Base-by-base conservation (phyloP, 768 basidiomycete genomes). In the Steccherinum ochraceum region DNA sequence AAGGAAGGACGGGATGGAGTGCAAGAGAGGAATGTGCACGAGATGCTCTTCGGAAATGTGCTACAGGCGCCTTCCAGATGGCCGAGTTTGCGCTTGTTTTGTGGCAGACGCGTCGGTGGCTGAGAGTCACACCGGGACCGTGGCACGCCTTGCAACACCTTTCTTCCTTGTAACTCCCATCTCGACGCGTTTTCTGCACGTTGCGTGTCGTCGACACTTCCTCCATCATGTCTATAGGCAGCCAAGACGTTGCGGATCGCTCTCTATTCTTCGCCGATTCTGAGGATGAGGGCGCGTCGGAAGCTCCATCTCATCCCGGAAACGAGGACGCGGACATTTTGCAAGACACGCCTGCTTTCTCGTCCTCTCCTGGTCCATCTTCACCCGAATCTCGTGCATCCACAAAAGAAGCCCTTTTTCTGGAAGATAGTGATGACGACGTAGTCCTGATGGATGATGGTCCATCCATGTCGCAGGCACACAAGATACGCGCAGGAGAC, bases 211-310 rank as follows among this genome's bases (percentile, higher is more conserved):
- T 35, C 30, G 30, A 16, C 30, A n/a, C n/a, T n/a, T n/a, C n/a
- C n/a, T n/a, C n/a, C n/a, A n/a, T n/a, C n/a, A n/a, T n/a, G n/a
- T n/a, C n/a, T n/a, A n/a, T n/a, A n/a, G n/a, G n/a, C 16, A 35
- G 7, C 30, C 7, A 35, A 16, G 30, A 35, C 7, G 7, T 35
- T 35, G 30, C 7, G 30, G 30, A 35, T 7, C 30, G 30, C 30
- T 7, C 7, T 35, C 30, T 77, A 10, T 86, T 87, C 61, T 86
- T 87, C 63, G 77, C 79, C 30, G 75, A 73, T 27, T 79, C 83
- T 13, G 71, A 71, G 27, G 81, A 79, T 50, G 73, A 80, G 43
- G 71, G 69, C 5, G 69, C 70, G 5, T n/a, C n/a, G n/a, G 18
- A 41, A 12, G 24, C 40, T 12, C 21, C n/a, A 12, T 19, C 25